Conservation (phyloP, 2,329 filamentous ascomycete species). For the Metarhizium sp. region DNA sequence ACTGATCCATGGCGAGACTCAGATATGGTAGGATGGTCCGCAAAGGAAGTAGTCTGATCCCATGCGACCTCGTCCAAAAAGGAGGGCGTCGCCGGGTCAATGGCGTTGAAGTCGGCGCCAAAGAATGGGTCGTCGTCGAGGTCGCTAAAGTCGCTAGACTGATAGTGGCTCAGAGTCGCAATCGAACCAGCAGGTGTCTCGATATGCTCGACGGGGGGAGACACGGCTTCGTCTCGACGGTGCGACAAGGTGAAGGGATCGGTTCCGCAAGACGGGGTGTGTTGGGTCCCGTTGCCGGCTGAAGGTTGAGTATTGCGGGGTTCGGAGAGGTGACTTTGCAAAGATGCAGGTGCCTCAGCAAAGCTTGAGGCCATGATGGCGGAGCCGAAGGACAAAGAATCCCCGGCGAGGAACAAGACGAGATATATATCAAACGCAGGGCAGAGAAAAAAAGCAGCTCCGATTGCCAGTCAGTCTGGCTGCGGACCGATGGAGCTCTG, state of each 20-base stretch:
- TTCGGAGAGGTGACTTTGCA: slow-evolving; percentile 27
- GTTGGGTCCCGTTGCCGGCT: slow-evolving; percentile 12
- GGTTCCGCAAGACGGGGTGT: slow-evolving; percentile 20
- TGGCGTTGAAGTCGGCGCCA: slow-evolving; percentile 35
- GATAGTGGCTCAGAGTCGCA: slow-evolving; percentile 37
- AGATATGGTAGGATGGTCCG: background rate
- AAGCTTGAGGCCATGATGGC: slow-evolving; percentile 35
- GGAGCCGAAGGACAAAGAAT: background rate
- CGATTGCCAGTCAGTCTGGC: slow-evolving; percentile 2
- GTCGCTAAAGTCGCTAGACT: slow-evolving; percentile 39
- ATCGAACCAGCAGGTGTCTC: slow-evolving; percentile 42
- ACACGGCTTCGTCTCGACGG: slow-evolving; percentile 20
- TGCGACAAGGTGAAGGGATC: slow-evolving; percentile 34
- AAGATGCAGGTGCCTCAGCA: slow-evolving; percentile 29
- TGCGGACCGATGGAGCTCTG: slow-evolving; percentile 2
- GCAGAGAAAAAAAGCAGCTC: slow-evolving; percentile 1
- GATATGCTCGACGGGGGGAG: slow-evolving; percentile 19
- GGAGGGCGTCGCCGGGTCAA: slow-evolving; percentile 31
- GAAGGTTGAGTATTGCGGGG: slow-evolving; percentile 21
- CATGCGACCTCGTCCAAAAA: slow-evolving; percentile 31
- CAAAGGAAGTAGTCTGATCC: slow-evolving; percentile 11
- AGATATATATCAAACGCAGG: slow-evolving; percentile 24
- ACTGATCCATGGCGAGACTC: slow-evolving; percentile 7
- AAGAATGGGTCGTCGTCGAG: slow-evolving; percentile 41
- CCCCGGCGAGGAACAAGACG: slow-evolving; percentile 4